These are phyloP conservation scores for Chlamydomonas eustigma DNA, from an alignment of 139 green algal species.

Conservation along the genomic window DNA sequence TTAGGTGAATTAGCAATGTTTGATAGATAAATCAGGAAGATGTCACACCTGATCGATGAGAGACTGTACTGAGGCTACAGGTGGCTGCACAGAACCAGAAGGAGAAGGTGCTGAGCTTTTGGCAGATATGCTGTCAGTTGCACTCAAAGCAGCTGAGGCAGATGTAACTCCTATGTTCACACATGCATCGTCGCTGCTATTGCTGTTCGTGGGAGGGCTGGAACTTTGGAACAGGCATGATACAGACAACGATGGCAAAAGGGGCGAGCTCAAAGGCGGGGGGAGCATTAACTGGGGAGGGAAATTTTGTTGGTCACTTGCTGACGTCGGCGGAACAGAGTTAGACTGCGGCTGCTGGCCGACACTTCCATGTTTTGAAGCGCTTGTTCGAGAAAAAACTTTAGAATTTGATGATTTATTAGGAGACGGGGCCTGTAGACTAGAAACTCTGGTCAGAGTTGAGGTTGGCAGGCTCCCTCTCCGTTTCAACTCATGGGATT, in stretches of 20 bases:
- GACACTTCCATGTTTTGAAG: too few species aligned
- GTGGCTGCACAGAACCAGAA: too few species aligned
- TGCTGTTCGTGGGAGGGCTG: conserved; percentile 4
- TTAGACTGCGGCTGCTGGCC: neutral
- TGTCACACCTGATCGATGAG: too few species aligned
- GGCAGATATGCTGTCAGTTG: neutral
- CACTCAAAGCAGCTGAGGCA: neutral
- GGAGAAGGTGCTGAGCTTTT: too few species aligned
- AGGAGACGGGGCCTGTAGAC: too few species aligned
- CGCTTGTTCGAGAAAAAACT: neutral
- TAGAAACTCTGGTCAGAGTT: neutral
- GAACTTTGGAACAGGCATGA: conserved; percentile 3
- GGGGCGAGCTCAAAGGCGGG: neutral
- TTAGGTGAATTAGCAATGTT: too few species aligned
- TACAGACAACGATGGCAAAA: neutral
- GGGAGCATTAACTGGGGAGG: neutral
- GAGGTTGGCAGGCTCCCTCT: neutral
- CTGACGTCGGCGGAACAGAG: neutral
- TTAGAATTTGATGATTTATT: too few species aligned
- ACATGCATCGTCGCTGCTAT: conserved; percentile 12
- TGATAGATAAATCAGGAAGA: too few species aligned
- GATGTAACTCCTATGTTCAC: neutral
- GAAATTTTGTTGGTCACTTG: neutral
- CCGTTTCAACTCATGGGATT: neutral
- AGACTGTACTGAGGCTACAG: too few species aligned